A percentile compares a stretch with the other conserved stretches of the same genome.
These are phyloP conservation scores for Harringtonia lauricola DNA, from an alignment of 2,329 filamentous ascomycete species.

Conservation along the genomic window DNA sequence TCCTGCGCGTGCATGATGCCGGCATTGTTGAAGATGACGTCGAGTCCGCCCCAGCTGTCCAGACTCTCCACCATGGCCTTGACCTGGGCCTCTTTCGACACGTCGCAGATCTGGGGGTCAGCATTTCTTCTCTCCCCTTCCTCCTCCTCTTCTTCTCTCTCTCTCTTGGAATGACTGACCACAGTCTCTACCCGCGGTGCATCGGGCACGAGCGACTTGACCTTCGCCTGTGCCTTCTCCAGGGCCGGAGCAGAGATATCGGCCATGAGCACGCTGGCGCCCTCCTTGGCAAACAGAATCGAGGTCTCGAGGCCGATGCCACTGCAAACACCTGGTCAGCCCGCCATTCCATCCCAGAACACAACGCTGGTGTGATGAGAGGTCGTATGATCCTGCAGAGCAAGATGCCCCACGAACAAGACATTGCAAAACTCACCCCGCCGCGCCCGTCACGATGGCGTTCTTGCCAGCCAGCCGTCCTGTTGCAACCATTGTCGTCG, in stretches of 20 bases:
- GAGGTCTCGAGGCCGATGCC: constrained; percentile 89
- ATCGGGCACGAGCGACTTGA: constrained; percentile 59
- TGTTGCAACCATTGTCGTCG: background rate
- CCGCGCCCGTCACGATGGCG: constrained; percentile 71
- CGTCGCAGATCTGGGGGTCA: constrained; percentile 46
- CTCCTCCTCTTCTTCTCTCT: no score
- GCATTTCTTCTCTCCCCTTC: no score
- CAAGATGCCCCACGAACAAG: no score
- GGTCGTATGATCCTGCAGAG: no score
- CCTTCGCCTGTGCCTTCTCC: constrained; percentile 63
- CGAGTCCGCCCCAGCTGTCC: constrained; percentile 77
- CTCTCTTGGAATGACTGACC: no score
- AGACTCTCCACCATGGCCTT: constrained; percentile 61
- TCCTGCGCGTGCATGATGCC: constrained; percentile 90
- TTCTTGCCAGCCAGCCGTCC: constrained; percentile 51
- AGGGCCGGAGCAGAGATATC: constrained; percentile 75
- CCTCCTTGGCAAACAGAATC: constrained; percentile 83
- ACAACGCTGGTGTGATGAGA: no score
- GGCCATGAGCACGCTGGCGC: constrained; percentile 72
- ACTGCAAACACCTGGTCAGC: constrained; percentile 30
- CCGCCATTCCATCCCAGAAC: no score
- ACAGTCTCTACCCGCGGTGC: constrained; percentile 49
- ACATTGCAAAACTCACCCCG: constrained; percentile 70
- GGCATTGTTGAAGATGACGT: constrained; percentile 95
- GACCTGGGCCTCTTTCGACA: constrained; percentile 75